A percentile compares a stretch with the other conserved stretches of the same genome.
These are phyloP conservation scores for Botrytis fragariae DNA, from an alignment of 2,329 filamentous ascomycete genomes.

Conservation along the genomic window DNA sequence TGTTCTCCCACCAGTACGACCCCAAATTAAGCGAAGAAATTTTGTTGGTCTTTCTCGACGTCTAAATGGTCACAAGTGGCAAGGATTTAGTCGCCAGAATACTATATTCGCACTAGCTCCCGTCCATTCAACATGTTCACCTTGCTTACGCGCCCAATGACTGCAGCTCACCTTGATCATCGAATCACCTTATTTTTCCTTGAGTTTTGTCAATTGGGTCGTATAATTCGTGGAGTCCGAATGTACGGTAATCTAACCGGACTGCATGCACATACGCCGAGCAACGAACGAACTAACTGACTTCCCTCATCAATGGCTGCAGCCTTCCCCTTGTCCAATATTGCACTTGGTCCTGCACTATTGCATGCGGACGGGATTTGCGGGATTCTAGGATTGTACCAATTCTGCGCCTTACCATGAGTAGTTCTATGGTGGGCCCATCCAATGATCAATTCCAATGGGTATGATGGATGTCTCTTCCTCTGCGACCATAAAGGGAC, in stretches of 20 bases:
- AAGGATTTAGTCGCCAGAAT: slow-evolving; percentile 27
- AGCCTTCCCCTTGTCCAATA: slow-evolving; percentile 13
- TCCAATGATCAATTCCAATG: slow-evolving; percentile 19
- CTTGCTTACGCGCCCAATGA: slow-evolving; percentile 27
- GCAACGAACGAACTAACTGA: neutral
- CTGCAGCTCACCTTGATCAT: slow-evolving; percentile 15
- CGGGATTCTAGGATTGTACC: neutral
- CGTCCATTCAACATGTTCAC: slow-evolving; percentile 17
- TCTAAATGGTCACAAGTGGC: slow-evolving; percentile 16
- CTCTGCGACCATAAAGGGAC: slow-evolving; percentile 33
- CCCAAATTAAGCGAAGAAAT: slow-evolving; percentile 8
- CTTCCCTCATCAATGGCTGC: slow-evolving; percentile 18
- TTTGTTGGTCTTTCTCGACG: neutral
- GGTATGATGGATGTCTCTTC: neutral
- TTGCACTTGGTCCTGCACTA: neutral
- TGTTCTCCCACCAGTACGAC: slow-evolving; percentile 12
- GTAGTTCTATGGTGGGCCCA: slow-evolving; percentile 7
- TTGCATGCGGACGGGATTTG: slow-evolving; percentile 3
- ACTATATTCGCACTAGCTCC: slow-evolving; percentile 22
- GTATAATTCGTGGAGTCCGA: slow-evolving; percentile 11
- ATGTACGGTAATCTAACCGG: slow-evolving; percentile 20
- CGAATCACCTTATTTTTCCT: slow-evolving; percentile 13
- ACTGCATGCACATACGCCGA: slow-evolving; percentile 6
- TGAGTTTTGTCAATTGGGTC: neutral
- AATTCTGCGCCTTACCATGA: slow-evolving; percentile 16